Percentiles rank a stretch among this genome's conserved stretches.
Evolutionary conservation across 164 flowering plant genomes (phyloP).

Genomic region (Vitis vinifera): ASM3070453v1 NC_081809.1:5661501-5662000

Average conservation of each 20-base stretch:
- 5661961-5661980: background rate
- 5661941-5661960: background rate
- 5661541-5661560: background rate
- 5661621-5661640: slow-evolving; percentile 14
- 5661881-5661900: slow-evolving; percentile 23
- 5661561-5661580: background rate
- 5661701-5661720: background rate
- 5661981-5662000: too few relatives aligned
- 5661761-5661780: slow-evolving; percentile 2
- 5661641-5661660: slow-evolving; percentile 15
- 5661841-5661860: slow-evolving; percentile 18
- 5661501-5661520: background rate
- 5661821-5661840: slow-evolving; percentile 13
- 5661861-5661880: slow-evolving; percentile 18
- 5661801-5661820: background rate
- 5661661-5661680: slow-evolving; percentile 16
- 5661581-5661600: background rate
- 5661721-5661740: background rate
- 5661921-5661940: background rate
- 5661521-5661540: background rate
- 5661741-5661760: background rate
- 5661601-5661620: too few relatives aligned
- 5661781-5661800: slow-evolving; percentile 11
- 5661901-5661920: slow-evolving; percentile 8
- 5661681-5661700: background rate